Conservation (phyloP, 805 yeast species). For the Limtongia smithiae region DNA sequence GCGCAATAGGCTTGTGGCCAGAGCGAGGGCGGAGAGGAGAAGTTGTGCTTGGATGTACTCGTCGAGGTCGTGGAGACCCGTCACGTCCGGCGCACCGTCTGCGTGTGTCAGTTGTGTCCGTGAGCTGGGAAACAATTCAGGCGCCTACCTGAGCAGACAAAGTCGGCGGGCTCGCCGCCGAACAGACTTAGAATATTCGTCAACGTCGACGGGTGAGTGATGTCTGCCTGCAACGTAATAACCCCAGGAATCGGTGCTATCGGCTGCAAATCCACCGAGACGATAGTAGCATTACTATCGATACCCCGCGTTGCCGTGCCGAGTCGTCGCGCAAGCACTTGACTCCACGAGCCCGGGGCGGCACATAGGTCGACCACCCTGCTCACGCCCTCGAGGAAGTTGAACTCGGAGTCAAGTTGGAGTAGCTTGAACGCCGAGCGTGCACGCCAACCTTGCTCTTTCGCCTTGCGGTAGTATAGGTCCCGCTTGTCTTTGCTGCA, state of each 20-base stretch:
- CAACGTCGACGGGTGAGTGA: conserved; percentile 90
- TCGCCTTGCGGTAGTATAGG: conserved; percentile 62
- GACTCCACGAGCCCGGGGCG: conserved; percentile 99
- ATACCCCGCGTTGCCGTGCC: conserved; percentile 30
- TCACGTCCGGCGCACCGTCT: conserved; percentile 98
- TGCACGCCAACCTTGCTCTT: conserved; percentile 97
- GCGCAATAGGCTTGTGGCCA: conserved; percentile 82
- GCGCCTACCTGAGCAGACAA: conserved; percentile 65
- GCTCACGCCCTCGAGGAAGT: conserved; percentile 63
- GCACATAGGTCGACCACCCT: conserved; percentile 97
- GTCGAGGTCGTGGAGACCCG: conserved; percentile 93
- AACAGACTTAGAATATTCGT: conserved; percentile 70
- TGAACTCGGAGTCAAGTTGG: conserved; percentile 87
- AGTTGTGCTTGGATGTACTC: conserved; percentile 96
- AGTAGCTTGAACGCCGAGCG: conserved; percentile 91
- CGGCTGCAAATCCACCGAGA: conserved; percentile 94
- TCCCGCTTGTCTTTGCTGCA: conserved; percentile 31
- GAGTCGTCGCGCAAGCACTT: conserved; percentile 70
- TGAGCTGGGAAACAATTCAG: background rate
- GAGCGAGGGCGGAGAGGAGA: conserved; percentile 82
- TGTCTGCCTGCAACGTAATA: conserved; percentile 89
- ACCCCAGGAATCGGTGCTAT: conserved; percentile 96
- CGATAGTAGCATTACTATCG: conserved; percentile 55
- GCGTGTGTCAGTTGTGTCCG: background rate
- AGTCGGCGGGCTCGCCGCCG: conserved; percentile 90